These are phyloP conservation scores for Cenchrus americanus DNA, from an alignment of 176 grass and related monocot genomes.

Conservation along the genomic window DNA sequence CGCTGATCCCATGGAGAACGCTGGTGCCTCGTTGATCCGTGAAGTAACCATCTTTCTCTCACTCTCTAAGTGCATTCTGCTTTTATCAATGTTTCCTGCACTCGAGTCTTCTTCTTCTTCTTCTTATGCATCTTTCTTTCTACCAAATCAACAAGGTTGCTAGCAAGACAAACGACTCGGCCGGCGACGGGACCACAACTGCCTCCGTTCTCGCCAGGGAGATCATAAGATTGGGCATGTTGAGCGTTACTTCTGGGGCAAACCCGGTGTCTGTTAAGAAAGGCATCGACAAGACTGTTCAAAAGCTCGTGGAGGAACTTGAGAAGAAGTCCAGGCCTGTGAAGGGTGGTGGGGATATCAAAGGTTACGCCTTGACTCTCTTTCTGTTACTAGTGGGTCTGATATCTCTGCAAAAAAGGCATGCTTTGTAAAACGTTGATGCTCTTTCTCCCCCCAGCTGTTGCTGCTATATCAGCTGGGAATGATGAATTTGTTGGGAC, in stretches of 20 bases:
- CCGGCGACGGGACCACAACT: conserved; percentile 88
- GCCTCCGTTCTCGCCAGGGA: conserved; percentile 89
- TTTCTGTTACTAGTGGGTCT: neutral
- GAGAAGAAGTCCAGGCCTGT: conserved; percentile 84
- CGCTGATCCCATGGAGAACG: conserved; percentile 94
- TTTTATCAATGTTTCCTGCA: neutral
- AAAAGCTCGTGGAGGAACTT: conserved; percentile 70
- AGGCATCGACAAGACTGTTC: conserved; percentile 90
- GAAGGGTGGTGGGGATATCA: conserved; percentile 79
- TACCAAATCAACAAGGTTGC: conserved; percentile 58
- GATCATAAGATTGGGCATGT: conserved; percentile 80
- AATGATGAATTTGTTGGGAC: conserved; percentile 83
- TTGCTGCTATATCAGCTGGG: conserved; percentile 85
- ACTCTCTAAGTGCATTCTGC: too few relatives aligned
- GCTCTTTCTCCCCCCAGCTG: conserved; percentile 45
- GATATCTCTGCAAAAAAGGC: neutral
- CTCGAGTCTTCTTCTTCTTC: neutral
- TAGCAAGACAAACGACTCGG: conserved; percentile 94
- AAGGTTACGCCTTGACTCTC: conserved; percentile 49
- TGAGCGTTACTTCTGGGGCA: conserved; percentile 87
- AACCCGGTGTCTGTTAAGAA: conserved; percentile 93
- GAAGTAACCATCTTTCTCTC: conserved; percentile 52
- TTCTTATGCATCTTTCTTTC: neutral
- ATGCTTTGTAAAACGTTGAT: neutral
- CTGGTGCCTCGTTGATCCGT: conserved; percentile 81